Evolutionary conservation across 192 early-diverging fungal species (phyloP), one percentile per base, ranked within the genome.

Genomic region (Spizellomyces punctatus): DNA sequence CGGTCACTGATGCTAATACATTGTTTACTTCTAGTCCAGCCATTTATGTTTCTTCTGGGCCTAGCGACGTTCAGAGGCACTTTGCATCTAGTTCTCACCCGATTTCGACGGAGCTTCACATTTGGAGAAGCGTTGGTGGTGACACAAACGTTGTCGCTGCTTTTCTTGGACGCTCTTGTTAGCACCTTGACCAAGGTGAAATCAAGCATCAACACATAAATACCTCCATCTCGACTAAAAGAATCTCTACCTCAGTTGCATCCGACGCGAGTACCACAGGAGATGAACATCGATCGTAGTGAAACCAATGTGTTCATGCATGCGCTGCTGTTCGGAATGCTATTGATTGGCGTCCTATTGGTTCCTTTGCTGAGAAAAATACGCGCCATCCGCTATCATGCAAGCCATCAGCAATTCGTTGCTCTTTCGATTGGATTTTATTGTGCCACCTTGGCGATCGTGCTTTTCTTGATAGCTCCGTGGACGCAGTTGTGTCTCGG

Each of bases 291-390:
- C 27, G 27, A 36, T 5, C 74, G 75, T 22, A 73, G 71, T 21
- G 76, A 82, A 22, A 67, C 83, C 10, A 70, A 76, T 21, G 71
- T 87, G 19, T 80, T 89, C n/a, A 72, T 85, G 55, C 82, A 89
- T 72, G 86, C 85, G 5, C 66, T 93, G 8, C 76, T 93, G 17
- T 71, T 91, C 6, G 91, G 90, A 5, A 91, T 91, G 80, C n/a
- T 90, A 6, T 58, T 91, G 12, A 87, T 93, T 55, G 90, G 90
- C 12, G 63, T 89, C 5, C 43, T 83, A 8, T 52, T 81, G 1
- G 77, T 72, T 0, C 89, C 89, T 0, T 66, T 91, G 6, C 73
- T 91, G 52, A 47, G 47, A 5, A 6, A 16, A 10, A 80, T 85
- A 47, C 76, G 76, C 47, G 83, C 78, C 8, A 71, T 83, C 44